A percentile compares a stretch with the other conserved stretches of the same genome.
These are phyloP conservation scores for Patellaria atrata DNA, from an alignment of 495 filamentous ascomycete species.

Conservation along the genomic window DNA sequence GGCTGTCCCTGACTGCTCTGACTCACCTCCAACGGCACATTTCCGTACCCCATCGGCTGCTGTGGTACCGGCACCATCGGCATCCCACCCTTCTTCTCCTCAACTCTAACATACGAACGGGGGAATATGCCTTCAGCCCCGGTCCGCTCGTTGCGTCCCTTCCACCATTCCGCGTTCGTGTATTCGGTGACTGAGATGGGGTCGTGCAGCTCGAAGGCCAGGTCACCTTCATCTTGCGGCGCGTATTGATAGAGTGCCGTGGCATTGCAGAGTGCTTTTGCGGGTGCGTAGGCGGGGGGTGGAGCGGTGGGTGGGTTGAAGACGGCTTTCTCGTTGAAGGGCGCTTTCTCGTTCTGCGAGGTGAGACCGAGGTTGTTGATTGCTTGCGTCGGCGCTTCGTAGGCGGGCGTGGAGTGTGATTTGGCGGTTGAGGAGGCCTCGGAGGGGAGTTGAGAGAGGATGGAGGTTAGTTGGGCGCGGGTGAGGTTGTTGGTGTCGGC, in stretches of 20 bases:
- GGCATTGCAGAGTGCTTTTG: slow-evolving; percentile 47
- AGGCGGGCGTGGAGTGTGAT: slow-evolving; percentile 35
- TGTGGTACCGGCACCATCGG: slow-evolving; percentile 13
- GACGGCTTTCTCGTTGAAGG: slow-evolving; percentile 35
- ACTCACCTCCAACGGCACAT: slow-evolving; percentile 28
- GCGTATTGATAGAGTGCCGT: slow-evolving; percentile 72
- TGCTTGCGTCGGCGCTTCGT: slow-evolving; percentile 26
- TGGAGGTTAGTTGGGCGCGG: slow-evolving; percentile 50
- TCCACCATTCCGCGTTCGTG: slow-evolving; percentile 96
- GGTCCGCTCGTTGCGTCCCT: slow-evolving; percentile 67
- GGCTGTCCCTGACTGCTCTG: slow-evolving; percentile 24
- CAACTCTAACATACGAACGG: slow-evolving; percentile 62
- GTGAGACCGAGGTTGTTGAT: slow-evolving; percentile 31
- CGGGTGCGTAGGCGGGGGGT: slow-evolving; percentile 38
- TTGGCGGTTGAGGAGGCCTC: slow-evolving; percentile 32
- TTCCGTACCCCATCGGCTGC: slow-evolving; percentile 33
- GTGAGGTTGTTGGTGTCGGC: slow-evolving; percentile 63
- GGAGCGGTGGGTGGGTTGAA: slow-evolving; percentile 34
- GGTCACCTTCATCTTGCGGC: slow-evolving; percentile 63
- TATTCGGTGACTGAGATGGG: slow-evolving; percentile 67
- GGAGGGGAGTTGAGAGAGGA: slow-evolving; percentile 57
- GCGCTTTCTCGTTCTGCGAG: slow-evolving; percentile 34
- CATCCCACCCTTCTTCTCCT: slow-evolving; percentile 17
- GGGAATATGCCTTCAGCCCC: slow-evolving; percentile 85
- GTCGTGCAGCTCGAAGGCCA: slow-evolving; percentile 62